These are phyloP conservation scores for Antitrichia curtipendula DNA, from an alignment of 225 moss, liverwort and hornwort species.

Conservation along the genomic window DNA sequence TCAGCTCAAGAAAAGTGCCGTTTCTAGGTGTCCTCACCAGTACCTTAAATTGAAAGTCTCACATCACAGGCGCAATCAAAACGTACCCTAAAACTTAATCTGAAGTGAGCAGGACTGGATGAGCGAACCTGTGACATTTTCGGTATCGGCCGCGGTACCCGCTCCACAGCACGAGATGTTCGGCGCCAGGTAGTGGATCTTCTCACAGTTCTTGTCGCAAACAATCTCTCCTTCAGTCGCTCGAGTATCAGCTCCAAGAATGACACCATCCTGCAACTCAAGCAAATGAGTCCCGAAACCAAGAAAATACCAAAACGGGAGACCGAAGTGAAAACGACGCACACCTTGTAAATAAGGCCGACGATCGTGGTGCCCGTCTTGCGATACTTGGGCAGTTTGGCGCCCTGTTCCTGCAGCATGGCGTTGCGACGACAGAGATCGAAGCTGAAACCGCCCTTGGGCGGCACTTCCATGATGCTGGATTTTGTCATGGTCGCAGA, in stretches of 20 bases:
- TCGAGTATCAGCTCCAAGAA: conserved; percentile 90
- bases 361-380: conserved; percentile 97
- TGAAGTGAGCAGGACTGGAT: background rate
- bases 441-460: conserved; percentile 72
- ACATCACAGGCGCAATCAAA: background rate
- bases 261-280: conserved; percentile 68
- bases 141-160: conserved; percentile 93
- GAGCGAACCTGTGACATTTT: conserved; percentile 80
- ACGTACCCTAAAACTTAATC: background rate
- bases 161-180: conserved; percentile 97
- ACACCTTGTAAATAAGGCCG: conserved; percentile 78
- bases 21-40: background rate
- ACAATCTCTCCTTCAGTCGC: conserved; percentile 97
- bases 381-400: conserved; percentile 64
- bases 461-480: conserved; percentile 36
- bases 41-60: background rate
- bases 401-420: conserved; percentile 66
- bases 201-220: conserved; percentile 98
- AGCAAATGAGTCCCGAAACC: background rate
- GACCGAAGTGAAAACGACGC: background rate
- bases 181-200: conserved; percentile 94
- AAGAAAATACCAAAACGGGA: background rate
- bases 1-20: background rate
- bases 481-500: conserved; percentile 28
- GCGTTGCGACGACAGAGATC: conserved; percentile 85